phyloP scores from a whole-genome alignment of 2,329 filamentous ascomycete genomes.

The Aspergillus arachidicola region DNA sequence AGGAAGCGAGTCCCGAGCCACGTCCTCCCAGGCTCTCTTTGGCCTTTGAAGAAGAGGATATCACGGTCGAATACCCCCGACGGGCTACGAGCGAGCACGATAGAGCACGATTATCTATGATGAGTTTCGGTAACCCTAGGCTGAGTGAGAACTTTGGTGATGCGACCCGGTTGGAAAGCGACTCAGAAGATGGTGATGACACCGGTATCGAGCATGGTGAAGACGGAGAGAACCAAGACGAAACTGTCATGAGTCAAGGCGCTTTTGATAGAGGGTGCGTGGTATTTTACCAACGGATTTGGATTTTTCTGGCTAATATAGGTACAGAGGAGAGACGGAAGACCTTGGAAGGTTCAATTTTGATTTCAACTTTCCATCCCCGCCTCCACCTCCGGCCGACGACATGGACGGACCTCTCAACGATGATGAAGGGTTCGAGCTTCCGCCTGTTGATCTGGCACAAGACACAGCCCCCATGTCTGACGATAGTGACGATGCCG shows the following conservation, averaged over 20 bases:
- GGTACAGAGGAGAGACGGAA: constrained; percentile 45
- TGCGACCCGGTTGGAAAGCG: constrained; percentile 48
- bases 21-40: constrained; percentile 43
- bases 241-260: constrained; percentile 41
- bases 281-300: neutral
- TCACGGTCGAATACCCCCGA: constrained; percentile 49
- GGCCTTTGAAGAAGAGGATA: constrained; percentile 50
- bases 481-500: constrained; percentile 28
- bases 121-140: constrained; percentile 45
- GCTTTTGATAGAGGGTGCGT: constrained; percentile 44
- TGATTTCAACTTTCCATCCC: constrained; percentile 44
- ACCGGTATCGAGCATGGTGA: constrained; percentile 40
- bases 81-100: constrained; percentile 43
- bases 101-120: constrained; percentile 42
- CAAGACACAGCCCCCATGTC: constrained; percentile 28
- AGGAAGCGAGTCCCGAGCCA: constrained; percentile 44
- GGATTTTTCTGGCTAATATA: constrained; percentile 18
- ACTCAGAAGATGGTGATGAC: constrained; percentile 42
- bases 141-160: constrained; percentile 57
- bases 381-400: constrained; percentile 31
- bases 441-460: constrained; percentile 32
- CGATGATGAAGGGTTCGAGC: constrained; percentile 39
- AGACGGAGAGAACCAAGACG: constrained; percentile 34
- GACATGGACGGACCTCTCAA: constrained; percentile 33
- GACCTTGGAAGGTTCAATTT: constrained; percentile 46